Base-by-base conservation (phyloP, 2,329 filamentous ascomycete species). In the Kalaharituber pfeilii region DNA sequence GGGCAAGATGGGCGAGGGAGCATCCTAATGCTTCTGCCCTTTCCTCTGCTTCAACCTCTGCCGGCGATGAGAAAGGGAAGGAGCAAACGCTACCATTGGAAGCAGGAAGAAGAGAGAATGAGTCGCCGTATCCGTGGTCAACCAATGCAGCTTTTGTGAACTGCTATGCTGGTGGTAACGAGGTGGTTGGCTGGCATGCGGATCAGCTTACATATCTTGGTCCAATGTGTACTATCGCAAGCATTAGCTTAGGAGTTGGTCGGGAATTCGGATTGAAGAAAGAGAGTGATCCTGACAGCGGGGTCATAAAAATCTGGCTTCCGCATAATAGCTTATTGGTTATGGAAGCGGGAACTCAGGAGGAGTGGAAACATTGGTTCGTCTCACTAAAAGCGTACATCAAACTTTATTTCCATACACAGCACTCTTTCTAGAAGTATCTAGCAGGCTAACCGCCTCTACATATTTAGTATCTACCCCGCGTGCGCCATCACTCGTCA, bases 261-360 rank as follows among this genome's bases (percentile, higher is more conserved):
- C 77, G 91, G 8, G 87, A 95, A 67, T 96, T 98, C 64, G 82
- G 91, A 5, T 83, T 96, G n/a, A 50, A 50, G 27, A 11, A 22
- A 0, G 80, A 89, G 24, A 77, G 79, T 30, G 78, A 93, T 53
- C 61, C 69, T 52, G 63, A 65, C 28, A 59, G 39, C 56, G 89
- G 88, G 3, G 88, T 94, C 66, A 89, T 96, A 56, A 80, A 86
- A 1, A 91, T 96, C 44, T 86, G 95, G 62, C 78, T 96, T 0
- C 89, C 89, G 0, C 91, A 96, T 68, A 96, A 96, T 67, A 93
- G 86, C 0, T 75, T 96, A 0, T 74, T 98, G 0, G 74, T 96
- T 8, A 96, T 98, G 91, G 88, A 96, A 65, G 88, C 89, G 0
- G 86, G 94, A 66, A 96, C 94, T 86, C 89, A 96, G 65, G 89